Evolutionary conservation across 1,139 yeast genomes (phyloP), one percentile per base, ranked within the genome.

Genomic region (Candida sanyaensis): DNA sequence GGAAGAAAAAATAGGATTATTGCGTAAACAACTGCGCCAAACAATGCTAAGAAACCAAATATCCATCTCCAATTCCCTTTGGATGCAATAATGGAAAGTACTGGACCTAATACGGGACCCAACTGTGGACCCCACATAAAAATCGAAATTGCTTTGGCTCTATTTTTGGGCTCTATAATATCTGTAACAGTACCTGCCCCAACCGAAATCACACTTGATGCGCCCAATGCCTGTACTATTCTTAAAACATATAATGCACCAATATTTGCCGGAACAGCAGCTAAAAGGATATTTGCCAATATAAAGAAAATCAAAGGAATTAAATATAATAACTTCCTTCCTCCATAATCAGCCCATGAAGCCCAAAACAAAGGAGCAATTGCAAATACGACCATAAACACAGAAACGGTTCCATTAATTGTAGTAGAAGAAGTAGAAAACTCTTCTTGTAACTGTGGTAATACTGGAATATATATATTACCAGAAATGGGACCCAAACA

Each of bases 51-150:
- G 45, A 80, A 71, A 0, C 83, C 84, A 68, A 82, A 82, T 9
- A 76, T 63, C 84, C 84, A 80, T 58, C 84, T 71, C 84, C 84
- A 80, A 5, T 68, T 42, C 2, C 65, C 65, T 38, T 64, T 55
- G 0, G 71, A 65, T 1, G 75, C 64, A 57, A 66, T 56, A 2
- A 74, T 66, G 24, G 81, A 73, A 21, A 80, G 56, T 8, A 80
- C 62, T 0, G 85, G 86, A 0, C 85, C 86, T 11, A 81, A 42
- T 2, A 81, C 68, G 1, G 86, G 86, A 0, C 86, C 86, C 50
- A 80, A 55, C 52, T 80, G 84, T 0, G 86, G 86, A 0, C 86
- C 86, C 58, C 80, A 56, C 83, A 81, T 80, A 49, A 79, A 80
- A 48, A 75, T 71, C 0, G 83, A 76, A 26, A 81, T 77, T 1